Base-by-base conservation (phyloP, 1,139 yeast species). In the Barnettozyma hawaiiensis region DNA sequence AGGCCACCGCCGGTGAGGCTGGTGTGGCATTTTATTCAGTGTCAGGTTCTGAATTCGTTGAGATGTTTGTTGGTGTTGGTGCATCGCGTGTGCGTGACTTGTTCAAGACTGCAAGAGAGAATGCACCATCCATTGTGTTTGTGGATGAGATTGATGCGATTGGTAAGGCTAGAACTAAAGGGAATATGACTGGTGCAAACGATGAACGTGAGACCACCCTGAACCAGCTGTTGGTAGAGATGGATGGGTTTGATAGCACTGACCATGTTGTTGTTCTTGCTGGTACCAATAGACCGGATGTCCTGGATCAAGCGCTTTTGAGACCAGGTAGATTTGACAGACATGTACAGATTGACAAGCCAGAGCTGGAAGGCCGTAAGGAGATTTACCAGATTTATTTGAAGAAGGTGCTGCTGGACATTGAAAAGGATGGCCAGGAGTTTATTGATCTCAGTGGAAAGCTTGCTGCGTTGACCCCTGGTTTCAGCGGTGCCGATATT, bases 311-410 rank as follows among this genome's bases (percentile, higher is more conserved):
- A 50, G 92, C 92, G 2, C 70, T 84, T 52, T 65, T 83, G 65
- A 78, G 94, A 70, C 94, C 94, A 1, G 94, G 94, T 31, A 76
- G 94, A 70, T 84, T 84, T 55, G 94, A 84, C 59, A 76, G 94
- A 64, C 89, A 83, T 56, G 73, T 84, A 44, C 69, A 78, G 27
- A 75, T 84, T 48, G 92, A 84, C 61, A 75, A 74, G 39, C 94
- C 94, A 4, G 92, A 83, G 54, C 68, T 84, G 31, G 84, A 81
- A 61, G 94, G 92, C 12, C 76, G 94, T 61, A 81, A 81, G 53
- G 85, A 76, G 22, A 83, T 84, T 41, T 83, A 81, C 60, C 75
- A 73, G 53, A 90, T 83, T 35, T 89, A 83, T 60, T 70, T 84
- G 59, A 62, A 68, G 33, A 81, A 78, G 48, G 65, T 84, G 46